Percentiles rank a stretch among this genome's conserved stretches.
phyloP scores from a whole-genome alignment of 345 rosid genomes.

The Bruguiera sexangula region DNA sequence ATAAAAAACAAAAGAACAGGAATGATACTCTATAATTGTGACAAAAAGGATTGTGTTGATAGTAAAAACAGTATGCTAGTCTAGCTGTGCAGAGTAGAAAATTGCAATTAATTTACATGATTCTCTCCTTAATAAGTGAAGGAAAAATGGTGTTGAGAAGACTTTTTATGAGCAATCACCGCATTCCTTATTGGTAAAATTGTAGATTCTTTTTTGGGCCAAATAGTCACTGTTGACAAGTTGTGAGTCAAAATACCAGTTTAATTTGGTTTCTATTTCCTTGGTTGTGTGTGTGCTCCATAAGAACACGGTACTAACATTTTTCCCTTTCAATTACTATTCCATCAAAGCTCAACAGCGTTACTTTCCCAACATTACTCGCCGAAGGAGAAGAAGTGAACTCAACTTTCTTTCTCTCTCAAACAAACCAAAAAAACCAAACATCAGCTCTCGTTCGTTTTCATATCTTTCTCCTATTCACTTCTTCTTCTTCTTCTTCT shows the following conservation, averaged over 20 bases:
- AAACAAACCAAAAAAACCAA: not conserved
- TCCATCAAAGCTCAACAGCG: constrained; percentile 12
- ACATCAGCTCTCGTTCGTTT: not conserved
- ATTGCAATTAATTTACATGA: too few relatives aligned
- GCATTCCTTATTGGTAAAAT: constrained; percentile 9
- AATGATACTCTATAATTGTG: too few relatives aligned
- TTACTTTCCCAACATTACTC: constrained; percentile 7
- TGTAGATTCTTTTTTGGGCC: not conserved
- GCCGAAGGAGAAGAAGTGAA: not conserved
- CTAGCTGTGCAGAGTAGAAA: too few relatives aligned
- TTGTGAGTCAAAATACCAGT: not conserved
- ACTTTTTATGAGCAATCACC: constrained; percentile 17
- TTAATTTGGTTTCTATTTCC: not conserved
- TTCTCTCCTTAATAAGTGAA: too few relatives aligned
- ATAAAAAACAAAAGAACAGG: too few relatives aligned
- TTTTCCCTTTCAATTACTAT: too few relatives aligned
- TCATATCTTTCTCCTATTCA: constrained; percentile 1
- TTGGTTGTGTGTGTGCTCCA: not conserved
- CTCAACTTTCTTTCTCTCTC: not conserved
- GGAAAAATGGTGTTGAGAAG: not conserved
- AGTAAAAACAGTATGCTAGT: too few relatives aligned
- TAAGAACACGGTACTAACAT: not conserved
- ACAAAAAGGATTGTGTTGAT: too few relatives aligned
- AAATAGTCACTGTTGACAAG: not conserved
- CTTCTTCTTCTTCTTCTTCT: not conserved